Base-by-base conservation (phyloP, 345 rosid genomes). In the Sonneratia alba region DNA sequence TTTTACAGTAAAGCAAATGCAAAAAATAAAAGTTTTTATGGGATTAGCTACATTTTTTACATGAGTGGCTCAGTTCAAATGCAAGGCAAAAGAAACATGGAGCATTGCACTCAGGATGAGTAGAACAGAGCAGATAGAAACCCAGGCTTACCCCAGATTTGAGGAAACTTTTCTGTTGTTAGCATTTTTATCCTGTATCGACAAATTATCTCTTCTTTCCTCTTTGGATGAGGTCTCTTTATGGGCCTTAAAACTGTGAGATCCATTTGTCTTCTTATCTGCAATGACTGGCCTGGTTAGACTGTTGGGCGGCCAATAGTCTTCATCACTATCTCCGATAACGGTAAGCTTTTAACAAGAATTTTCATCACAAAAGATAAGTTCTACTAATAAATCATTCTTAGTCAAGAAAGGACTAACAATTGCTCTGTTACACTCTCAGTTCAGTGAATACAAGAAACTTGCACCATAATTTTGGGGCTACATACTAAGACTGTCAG, bases 401-500 rank as follows among this genome's bases (percentile, higher is more conserved):
- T 53, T 19, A 16, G 22, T 6, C 59, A 53, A 53, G 16, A 53
- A 19, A 53, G n/a, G 59, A 53, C 24, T 53, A 53, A 18, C 59
- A 53, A 24, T 70, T 70, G 37, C 12, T 62, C 34, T 2, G 21
- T 12, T 34, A 61, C 68, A 72, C 24, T 85, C 73, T 75, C 85
- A 87, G 37, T 2, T 32, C 66, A 62, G 19, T 11, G 66, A 62
- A 76, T 77, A 79, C 85, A 85, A 77, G 78, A 72, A 70, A 74
- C 78, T 74, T 73, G 75, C 69, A 72, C 76, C 62, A 36, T 70
- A 72, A 77, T 82, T 84, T 82, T 77, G 80, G 79, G 76, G 82
- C 85, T 88, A 94, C 95, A 87, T 88, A 91, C 96, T 86, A 83
- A 75, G 70, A 81, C 81, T 78, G 83, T 81, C 85, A 71, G 87